Evolutionary conservation across 169 alveolate genomes (phyloP), one percentile per base, ranked within the genome.

Genomic region (Cryptosporidium meleagridis): DNA sequence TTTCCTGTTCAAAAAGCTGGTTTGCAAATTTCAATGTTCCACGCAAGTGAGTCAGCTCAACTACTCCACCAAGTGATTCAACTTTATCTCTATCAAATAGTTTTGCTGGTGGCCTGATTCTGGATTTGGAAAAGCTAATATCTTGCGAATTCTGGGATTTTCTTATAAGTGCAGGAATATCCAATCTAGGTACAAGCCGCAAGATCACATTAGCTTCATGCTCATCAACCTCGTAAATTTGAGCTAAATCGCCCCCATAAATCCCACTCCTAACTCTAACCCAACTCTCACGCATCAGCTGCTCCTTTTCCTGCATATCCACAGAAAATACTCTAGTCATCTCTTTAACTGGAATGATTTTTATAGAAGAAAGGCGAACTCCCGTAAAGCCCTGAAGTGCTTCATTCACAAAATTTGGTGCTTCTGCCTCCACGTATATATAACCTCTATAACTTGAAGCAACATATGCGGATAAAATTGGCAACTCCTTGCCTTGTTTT

Each of bases 11-110:
- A 87, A 95, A 95, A 33, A 94, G 92, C 92, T 92, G 92, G 53
- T 94, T 94, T 87, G 94, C 94, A 86, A 94, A 95, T 33, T 94
- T 92, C 67, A 92, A 91, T n/a, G 97, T 95, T 31, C 97, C 95
- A 21, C 96, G 96, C 51, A 92, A 85, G 39, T 94, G 89, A 1
- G 96, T 96, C 18, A 91, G 95, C 67, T 95, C 97, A 44, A 95
- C 94, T 21, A 94, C 87, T 21, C 97, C 97, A 9, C 97, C 97
- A 58, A 72, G 91, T 52, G 91, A 92, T 86, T 95, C 97, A 4
- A 95, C 85, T 59, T 91, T 94, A 23, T 94, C 96, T 67, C 97
- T 35, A 70, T 95, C 96, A 75, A 95, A 95, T 21, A 95, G 59
- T 37, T 85, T 91, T 91, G 93, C 93, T 41, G 86, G 85, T 26